Evolutionary conservation across 2,329 filamentous ascomycete genomes (phyloP).

Genomic region (Alternaria triticimaculans): DNA sequence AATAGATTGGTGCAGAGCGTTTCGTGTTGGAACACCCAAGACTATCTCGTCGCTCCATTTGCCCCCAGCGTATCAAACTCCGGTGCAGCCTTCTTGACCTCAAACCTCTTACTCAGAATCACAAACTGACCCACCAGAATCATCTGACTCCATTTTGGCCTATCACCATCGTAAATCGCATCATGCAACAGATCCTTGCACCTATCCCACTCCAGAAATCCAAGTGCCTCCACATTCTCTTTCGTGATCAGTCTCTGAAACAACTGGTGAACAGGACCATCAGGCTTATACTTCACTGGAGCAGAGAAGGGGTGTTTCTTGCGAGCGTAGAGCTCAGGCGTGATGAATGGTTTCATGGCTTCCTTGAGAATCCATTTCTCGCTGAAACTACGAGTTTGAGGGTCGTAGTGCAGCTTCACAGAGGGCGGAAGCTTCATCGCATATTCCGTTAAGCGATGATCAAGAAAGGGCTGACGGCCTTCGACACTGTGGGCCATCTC

Average conservation of each 20-base stretch:
- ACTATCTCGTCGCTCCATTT: neutral
- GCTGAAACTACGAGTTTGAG: conserved; percentile 16
- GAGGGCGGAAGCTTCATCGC: conserved; percentile 48
- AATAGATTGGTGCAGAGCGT: neutral
- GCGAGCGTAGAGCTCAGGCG: conserved; percentile 58
- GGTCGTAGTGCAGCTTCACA: conserved; percentile 46
- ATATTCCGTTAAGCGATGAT: conserved; percentile 50
- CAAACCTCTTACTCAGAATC: conserved; percentile 18
- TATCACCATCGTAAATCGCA: conserved; percentile 17
- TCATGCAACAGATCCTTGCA: conserved; percentile 18
- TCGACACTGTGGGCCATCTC: conserved; percentile 55
- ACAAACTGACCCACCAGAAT: conserved; percentile 26
- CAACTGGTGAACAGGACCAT: conserved; percentile 54
- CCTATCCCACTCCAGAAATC: conserved; percentile 26
- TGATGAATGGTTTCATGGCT: conserved; percentile 59
- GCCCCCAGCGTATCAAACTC: neutral
- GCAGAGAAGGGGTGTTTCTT: conserved; percentile 60
- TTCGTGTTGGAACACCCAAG: neutral
- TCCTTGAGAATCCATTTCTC: conserved; percentile 63
- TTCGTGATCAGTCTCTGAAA: conserved; percentile 36
- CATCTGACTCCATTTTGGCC: conserved; percentile 22
- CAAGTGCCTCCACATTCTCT: conserved; percentile 36
- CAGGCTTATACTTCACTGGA: conserved; percentile 50
- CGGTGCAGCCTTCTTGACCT: conserved; percentile 14
- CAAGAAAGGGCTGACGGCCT: conserved; percentile 51